Conservation (phyloP, 2,329 filamentous ascomycete genomes). For the Metarhizium robertsii region DNA sequence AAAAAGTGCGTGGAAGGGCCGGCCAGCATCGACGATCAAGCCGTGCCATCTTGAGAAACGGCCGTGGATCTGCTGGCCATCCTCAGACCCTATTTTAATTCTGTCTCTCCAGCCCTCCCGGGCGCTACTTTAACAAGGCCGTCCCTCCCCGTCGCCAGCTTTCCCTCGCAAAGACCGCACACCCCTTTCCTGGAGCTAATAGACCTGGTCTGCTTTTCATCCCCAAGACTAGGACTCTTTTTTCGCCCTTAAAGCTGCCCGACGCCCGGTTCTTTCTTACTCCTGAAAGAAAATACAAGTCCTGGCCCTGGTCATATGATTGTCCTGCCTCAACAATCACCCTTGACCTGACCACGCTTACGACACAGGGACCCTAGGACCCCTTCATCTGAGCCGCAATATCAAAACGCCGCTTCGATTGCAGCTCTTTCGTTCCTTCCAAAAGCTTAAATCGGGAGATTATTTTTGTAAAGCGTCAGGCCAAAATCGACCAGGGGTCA, state of each 20-base stretch:
- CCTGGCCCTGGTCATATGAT: background rate
- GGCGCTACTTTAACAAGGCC: slow-evolving; percentile 6
- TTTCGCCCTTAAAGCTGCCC: background rate
- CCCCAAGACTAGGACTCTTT: background rate
- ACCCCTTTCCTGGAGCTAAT: background rate
- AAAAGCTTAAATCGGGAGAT: background rate
- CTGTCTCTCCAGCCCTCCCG: slow-evolving; percentile 1
- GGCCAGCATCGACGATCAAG: slow-evolving; percentile 9
- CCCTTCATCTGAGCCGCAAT: background rate
- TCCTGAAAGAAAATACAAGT: background rate
- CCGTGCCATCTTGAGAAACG: slow-evolving; percentile 2
- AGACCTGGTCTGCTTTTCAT: background rate
- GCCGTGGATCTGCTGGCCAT: slow-evolving; percentile 4
- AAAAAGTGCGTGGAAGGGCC: background rate
- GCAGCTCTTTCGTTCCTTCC: background rate
- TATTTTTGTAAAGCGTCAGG: background rate
- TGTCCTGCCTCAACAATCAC: background rate
- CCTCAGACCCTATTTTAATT: slow-evolving; percentile 4
- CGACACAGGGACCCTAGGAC: background rate
- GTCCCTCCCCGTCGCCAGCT: background rate
- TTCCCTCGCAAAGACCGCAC: background rate
- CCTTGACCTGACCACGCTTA: background rate
- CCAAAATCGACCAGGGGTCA: background rate
- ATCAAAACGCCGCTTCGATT: background rate
- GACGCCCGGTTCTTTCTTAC: background rate